Evolutionary conservation across 805 yeast species (phyloP).

Genomic region (Wickerhamiella qilinensis): DNA sequence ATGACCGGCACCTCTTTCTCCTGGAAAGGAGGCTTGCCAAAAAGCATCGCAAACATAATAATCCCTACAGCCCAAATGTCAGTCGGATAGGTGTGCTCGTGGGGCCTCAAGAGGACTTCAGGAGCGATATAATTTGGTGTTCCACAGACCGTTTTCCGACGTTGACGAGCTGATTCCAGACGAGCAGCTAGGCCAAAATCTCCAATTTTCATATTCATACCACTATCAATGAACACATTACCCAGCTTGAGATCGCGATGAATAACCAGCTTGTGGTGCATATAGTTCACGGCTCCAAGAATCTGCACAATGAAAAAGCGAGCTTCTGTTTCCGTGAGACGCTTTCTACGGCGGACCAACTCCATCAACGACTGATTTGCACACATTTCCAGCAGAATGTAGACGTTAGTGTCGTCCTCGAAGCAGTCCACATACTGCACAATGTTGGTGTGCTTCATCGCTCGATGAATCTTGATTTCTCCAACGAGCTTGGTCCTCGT

Average conservation of each 20-base stretch:
- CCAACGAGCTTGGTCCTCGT: constrained; percentile 64
- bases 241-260: constrained; percentile 95
- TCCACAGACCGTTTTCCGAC: constrained; percentile 91
- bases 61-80: constrained; percentile 98
- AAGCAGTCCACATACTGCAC: constrained; percentile 92
- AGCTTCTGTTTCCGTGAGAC: constrained; percentile 83
- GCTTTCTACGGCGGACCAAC: constrained; percentile 64
- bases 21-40: constrained; percentile 97
- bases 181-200: constrained; percentile 98
- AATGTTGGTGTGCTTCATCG: constrained; percentile 74
- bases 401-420: constrained; percentile 90
- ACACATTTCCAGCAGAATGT: constrained; percentile 85
- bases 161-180: constrained; percentile 51
- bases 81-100: constrained; percentile 85
- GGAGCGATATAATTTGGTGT: constrained; percentile 99
- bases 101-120: constrained; percentile 55
- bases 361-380: constrained; percentile 93
- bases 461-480: constrained; percentile 88
- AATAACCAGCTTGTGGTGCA: constrained; percentile 82
- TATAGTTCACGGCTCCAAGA: constrained; percentile 82
- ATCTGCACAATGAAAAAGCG: constrained; percentile 81
- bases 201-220: constrained; percentile 90
- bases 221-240: constrained; percentile 82
- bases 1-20: constrained; percentile 85
- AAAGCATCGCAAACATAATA: constrained; percentile 80